Evolutionary conservation across 192 early-diverging fungal species (phyloP).

Genomic region (Podila epigama): DNA sequence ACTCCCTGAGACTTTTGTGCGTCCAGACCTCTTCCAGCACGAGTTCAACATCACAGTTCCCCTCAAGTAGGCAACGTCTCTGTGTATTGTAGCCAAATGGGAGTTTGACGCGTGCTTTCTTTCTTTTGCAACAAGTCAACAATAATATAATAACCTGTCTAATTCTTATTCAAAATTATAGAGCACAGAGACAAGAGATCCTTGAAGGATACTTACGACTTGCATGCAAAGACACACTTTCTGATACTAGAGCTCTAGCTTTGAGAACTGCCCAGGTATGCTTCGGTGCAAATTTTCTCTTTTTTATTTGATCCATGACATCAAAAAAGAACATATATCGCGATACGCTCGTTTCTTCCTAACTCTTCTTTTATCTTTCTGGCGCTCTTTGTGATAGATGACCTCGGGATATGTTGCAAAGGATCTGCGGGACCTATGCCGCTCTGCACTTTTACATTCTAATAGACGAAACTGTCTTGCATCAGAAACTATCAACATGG

Average conservation of each 20-base stretch:
- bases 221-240: neutral
- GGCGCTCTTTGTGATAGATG: conserved; percentile 50
- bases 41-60: conserved; percentile 51
- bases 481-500: neutral
- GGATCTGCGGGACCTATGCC: conserved; percentile 55
- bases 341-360: neutral
- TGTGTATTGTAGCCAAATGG: neutral
- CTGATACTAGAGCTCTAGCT: conserved; percentile 2
- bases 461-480: neutral
- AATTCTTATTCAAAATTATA: neutral
- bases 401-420: conserved; percentile 68
- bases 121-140: neutral
- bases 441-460: conserved; percentile 45
- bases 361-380: neutral
- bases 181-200: conserved; percentile 15
- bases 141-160: too few relatives aligned
- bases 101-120: neutral
- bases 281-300: neutral
- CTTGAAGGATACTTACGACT: neutral
- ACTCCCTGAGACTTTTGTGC: conserved; percentile 47
- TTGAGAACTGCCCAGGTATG: conserved; percentile 20
- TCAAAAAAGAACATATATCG: neutral
- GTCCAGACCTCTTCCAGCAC: conserved; percentile 47
- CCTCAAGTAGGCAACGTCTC: conserved; percentile 32
- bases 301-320: neutral